These are phyloP conservation scores for Pythium vanterpoolii DNA, from an alignment of 352 stramenopile genomes.

Conservation along the genomic window DNA sequence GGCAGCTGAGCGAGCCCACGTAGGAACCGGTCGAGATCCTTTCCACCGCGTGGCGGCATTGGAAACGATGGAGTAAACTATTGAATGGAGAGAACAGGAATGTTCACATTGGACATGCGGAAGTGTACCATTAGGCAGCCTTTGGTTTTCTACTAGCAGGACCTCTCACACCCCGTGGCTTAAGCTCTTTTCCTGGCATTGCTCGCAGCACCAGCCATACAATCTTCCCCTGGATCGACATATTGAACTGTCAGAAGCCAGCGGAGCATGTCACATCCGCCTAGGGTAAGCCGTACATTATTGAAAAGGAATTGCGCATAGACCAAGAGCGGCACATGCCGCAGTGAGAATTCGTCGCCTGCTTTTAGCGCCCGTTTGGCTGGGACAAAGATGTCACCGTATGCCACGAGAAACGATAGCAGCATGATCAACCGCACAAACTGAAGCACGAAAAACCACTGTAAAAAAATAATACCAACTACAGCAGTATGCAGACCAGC, in stretches of 20 bases:
- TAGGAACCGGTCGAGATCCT: neutral
- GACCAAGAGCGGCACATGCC: slow-evolving; percentile 9
- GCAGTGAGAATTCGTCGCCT: neutral
- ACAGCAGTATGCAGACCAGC: neutral
- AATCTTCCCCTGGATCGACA: slow-evolving; percentile 13
- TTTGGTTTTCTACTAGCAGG: slow-evolving; percentile 11
- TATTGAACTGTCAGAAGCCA: neutral
- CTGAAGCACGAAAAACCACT: slow-evolving; percentile 19
- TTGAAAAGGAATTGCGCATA: slow-evolving; percentile 20
- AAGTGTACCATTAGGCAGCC: slow-evolving; percentile 4
- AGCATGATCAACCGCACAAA: slow-evolving; percentile 60
- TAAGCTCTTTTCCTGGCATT: slow-evolving; percentile 4
- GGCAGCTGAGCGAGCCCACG: slow-evolving; percentile 22
- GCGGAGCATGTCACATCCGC: neutral
- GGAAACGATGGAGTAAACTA: slow-evolving; percentile 9
- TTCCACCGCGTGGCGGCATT: neutral
- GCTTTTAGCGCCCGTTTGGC: slow-evolving; percentile 21
- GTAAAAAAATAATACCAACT: neutral
- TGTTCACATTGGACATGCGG: neutral
- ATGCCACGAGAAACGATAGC: slow-evolving; percentile 45
- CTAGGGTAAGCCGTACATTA: slow-evolving; percentile 14
- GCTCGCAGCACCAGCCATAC: slow-evolving; percentile 14
- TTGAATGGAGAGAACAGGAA: slow-evolving; percentile 6
- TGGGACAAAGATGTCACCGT: slow-evolving; percentile 54
- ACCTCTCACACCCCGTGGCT: neutral